Percentiles rank a stretch among this genome's conserved stretches.
Conservation (phyloP, 257 asterid species). For the Haberlea rhodopensis region DNA sequence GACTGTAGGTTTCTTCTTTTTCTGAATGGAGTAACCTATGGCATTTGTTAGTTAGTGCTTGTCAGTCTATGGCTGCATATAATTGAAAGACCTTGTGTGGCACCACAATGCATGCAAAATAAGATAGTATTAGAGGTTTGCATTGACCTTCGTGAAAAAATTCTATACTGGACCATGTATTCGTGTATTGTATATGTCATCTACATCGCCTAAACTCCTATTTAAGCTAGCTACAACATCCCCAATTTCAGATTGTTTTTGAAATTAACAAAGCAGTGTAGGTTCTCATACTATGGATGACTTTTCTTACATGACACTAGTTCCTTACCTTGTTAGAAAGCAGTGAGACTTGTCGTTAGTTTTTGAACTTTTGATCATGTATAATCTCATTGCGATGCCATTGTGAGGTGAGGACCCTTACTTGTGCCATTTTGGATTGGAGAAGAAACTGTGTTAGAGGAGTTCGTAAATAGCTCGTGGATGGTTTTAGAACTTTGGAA, state of each 20-base stretch:
- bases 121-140: neutral
- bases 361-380: too few species aligned
- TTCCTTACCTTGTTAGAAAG: neutral
- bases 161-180: neutral
- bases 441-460: too few species aligned
- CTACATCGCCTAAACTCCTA: too few species aligned
- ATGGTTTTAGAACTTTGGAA: neutral
- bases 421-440: neutral
- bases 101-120: too few species aligned
- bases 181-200: neutral
- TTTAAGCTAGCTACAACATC: too few species aligned
- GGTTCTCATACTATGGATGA: neutral
- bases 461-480: neutral
- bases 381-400: neutral
- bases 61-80: too few species aligned
- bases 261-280: neutral
- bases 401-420: neutral
- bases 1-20: too few species aligned
- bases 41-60: too few species aligned
- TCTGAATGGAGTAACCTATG: too few species aligned
- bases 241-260: neutral
- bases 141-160: neutral
- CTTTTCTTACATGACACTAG: neutral
- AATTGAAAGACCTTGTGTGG: too few species aligned
- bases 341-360: neutral